Base-by-base conservation (phyloP, 2,329 filamentous ascomycete species). In the Orbilia javanica region DNA sequence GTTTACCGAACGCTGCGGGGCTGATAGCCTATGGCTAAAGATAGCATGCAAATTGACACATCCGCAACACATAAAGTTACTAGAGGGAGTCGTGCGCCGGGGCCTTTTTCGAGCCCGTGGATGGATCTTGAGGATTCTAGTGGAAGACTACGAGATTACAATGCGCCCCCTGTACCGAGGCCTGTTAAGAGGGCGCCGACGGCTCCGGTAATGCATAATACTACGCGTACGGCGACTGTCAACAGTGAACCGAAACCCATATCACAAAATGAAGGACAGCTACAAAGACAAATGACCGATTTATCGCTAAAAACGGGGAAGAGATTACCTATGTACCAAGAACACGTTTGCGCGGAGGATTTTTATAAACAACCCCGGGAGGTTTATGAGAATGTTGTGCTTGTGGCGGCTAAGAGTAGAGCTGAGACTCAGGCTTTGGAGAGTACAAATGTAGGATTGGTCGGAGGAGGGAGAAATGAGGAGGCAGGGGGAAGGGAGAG, bases 271-370 rank as follows among this genome's bases (percentile, higher is more conserved):
- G 42, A 64, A 48, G 60, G 50, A 25, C 39, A 25, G 2, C 18
- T 64, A 5, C 22, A 64, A 36, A 1, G 15, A 3, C 39, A 42
- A 18, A 50, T 64, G 60, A 34, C 31, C 6, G 55, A 20, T 20
- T n/a, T 60, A 42, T 60, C 34, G 2, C 3, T 60, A 2, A 39
- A n/a, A 11, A n/a, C 1, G 34, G 48, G 60, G 39, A 36, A 27
- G 1, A 60, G 18, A 5, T 36, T 34, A 29, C 18, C 39, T 11
- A 50, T 64, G 29, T 74, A 74, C 36, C 70, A 74, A 13, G 70
- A 74, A 63, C 70, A 74, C 18, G 70, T 74, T 11, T 74, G 70
- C 34, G 63, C 70, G 3, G 44, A 67, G 29, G 70, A 74, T 63
- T 74, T 74, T 29, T 74, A 74, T 63, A 74, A 68, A 20, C 63